A percentile compares a stretch with the other conserved stretches of the same genome.
phyloP scores from a whole-genome alignment of 768 basidiomycete species.

The Strobilomyces confusus region DNA sequence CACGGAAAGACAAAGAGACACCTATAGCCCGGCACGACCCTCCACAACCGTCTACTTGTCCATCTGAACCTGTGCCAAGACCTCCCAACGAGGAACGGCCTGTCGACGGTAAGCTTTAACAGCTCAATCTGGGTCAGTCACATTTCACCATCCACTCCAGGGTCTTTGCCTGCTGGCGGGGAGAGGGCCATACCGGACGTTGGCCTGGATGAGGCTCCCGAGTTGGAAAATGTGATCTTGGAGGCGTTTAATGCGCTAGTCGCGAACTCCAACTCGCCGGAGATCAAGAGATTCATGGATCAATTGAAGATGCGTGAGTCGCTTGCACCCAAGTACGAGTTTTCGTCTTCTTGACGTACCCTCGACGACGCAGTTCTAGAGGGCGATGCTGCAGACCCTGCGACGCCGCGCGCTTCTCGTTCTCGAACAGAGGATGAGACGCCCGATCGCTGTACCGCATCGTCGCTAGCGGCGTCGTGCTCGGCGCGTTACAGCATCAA shows the following conservation, averaged over 20 bases:
- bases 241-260: background rate
- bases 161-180: background rate
- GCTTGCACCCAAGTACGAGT: no score
- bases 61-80: background rate
- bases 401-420: background rate
- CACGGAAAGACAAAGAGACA: background rate
- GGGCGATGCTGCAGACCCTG: background rate
- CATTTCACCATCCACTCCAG: background rate
- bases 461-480: background rate
- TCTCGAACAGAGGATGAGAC: background rate
- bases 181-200: background rate
- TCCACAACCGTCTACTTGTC: background rate
- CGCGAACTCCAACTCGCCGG: background rate
- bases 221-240: background rate
- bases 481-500: background rate
- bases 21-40: background rate
- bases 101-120: background rate
- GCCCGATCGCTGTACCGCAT: background rate
- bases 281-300: background rate
- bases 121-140: background rate
- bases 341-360: background rate
- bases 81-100: background rate
- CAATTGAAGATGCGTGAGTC: background rate
- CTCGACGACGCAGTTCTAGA: background rate
- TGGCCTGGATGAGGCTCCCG: background rate